phyloP scores from a whole-genome alignment of 495 filamentous ascomycete species.

The Xylaria sp. region DNA sequence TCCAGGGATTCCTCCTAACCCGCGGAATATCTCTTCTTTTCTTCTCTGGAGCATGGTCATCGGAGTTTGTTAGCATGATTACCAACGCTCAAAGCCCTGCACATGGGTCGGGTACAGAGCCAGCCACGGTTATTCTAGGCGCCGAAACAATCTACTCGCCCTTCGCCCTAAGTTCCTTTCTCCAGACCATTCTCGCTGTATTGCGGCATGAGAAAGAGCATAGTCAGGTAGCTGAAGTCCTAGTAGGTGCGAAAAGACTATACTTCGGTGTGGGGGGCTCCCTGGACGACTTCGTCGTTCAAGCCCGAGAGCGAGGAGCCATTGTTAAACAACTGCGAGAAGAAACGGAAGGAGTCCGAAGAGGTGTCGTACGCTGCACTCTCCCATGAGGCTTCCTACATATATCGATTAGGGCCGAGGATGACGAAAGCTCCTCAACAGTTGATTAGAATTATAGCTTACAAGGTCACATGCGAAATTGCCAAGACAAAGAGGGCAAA shows the following conservation, averaged over 20 bases:
- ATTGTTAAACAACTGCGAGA: constrained; percentile 67
- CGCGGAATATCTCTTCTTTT: constrained; percentile 70
- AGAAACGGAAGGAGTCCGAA: constrained; percentile 64
- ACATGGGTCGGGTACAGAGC: background rate
- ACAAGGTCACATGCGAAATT: background rate
- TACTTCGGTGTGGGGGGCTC: constrained; percentile 98
- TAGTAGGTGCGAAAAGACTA: constrained; percentile 90
- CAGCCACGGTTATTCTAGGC: constrained; percentile 68
- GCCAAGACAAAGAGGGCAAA: background rate
- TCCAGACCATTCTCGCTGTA: constrained; percentile 70
- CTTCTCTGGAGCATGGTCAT: constrained; percentile 84
- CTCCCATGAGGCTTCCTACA: constrained; percentile 29
- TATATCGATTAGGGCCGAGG: background rate
- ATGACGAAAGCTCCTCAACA: background rate
- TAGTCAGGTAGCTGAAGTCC: constrained; percentile 59
- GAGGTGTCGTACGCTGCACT: constrained; percentile 57
- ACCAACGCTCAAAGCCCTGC: constrained; percentile 36
- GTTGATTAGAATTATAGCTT: background rate
- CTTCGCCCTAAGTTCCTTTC: constrained; percentile 73
- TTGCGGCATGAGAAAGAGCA: constrained; percentile 60
- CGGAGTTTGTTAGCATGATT: constrained; percentile 67
- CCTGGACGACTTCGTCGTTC: constrained; percentile 82
- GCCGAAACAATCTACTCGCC: constrained; percentile 97
- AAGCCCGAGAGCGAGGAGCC: constrained; percentile 62
- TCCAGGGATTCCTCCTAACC: constrained; percentile 62